Evolutionary conservation across 2,329 filamentous ascomycete species (phyloP).

Genomic region (Metarhizium guizhouense): DNA sequence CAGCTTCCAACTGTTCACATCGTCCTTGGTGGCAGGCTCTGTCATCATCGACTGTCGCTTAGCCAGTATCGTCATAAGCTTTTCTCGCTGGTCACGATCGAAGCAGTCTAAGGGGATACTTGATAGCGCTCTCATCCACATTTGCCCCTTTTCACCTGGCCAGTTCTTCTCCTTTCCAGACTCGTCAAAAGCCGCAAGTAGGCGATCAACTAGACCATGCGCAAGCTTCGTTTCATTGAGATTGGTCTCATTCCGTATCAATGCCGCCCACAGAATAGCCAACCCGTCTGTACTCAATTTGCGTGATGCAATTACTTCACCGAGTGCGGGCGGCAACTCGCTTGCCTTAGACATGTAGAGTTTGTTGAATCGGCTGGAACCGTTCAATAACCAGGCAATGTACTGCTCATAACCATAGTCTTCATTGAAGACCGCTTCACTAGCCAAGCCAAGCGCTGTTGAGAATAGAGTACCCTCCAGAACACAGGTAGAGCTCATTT

Average conservation of each 20-base stretch:
- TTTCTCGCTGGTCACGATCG: conserved; percentile 33
- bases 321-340: conserved; percentile 15
- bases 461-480: conserved; percentile 15
- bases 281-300: conserved; percentile 11
- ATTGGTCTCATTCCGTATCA: conserved; percentile 29
- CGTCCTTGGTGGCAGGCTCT: conserved; percentile 16
- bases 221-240: conserved; percentile 24
- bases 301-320: conserved; percentile 13
- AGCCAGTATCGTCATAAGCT: conserved; percentile 27
- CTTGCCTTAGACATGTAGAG: conserved; percentile 18
- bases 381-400: conserved; percentile 24
- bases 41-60: conserved; percentile 15
- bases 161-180: conserved; percentile 21
- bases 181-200: conserved; percentile 19
- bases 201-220: conserved; percentile 21
- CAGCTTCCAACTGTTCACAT: conserved; percentile 23
- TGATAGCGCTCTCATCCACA: conserved; percentile 24
- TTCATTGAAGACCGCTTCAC: conserved; percentile 16
- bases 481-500: conserved; percentile 16
- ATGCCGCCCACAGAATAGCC: conserved; percentile 18
- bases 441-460: conserved; percentile 7
- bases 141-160: conserved; percentile 19
- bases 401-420: conserved; percentile 22
- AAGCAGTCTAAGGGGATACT: conserved; percentile 29
- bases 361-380: conserved; percentile 21